Evolutionary conservation across 1,284 basidiomycete species (phyloP).

Genomic region (Boletus sp.): DNA sequence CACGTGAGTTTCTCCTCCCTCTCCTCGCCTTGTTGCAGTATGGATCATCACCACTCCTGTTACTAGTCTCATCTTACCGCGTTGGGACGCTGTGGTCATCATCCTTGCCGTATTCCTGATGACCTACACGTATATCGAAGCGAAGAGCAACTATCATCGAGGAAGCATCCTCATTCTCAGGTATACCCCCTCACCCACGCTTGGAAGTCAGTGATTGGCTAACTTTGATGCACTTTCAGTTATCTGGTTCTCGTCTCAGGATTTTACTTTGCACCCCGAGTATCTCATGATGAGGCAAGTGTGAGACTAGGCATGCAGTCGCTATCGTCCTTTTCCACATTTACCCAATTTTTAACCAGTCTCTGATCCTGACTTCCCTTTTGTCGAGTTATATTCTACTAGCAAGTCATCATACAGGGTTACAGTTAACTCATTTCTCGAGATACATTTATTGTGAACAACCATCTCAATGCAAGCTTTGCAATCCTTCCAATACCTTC

Average conservation of each 20-base stretch:
- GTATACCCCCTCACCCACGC: slow-evolving; percentile 39
- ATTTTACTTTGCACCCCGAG: slow-evolving; percentile 57
- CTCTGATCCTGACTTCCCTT: slow-evolving; percentile 21
- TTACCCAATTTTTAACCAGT: slow-evolving; percentile 9
- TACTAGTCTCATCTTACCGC: slow-evolving; percentile 90
- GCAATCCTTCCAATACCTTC: slow-evolving; percentile 57
- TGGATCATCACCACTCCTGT: background rate
- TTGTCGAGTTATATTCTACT: slow-evolving; percentile 3
- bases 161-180: slow-evolving; percentile 91
- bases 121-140: slow-evolving; percentile 99
- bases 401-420: background rate
- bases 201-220: background rate
- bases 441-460: slow-evolving; percentile 7
- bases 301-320: slow-evolving; percentile 4
- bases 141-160: slow-evolving; percentile 95
- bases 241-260: slow-evolving; percentile 60
- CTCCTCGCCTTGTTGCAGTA: slow-evolving; percentile 4
- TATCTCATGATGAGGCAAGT: slow-evolving; percentile 24
- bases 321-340: slow-evolving; percentile 3
- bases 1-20: slow-evolving; percentile 57
- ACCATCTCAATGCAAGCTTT: slow-evolving; percentile 55
- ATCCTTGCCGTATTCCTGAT: slow-evolving; percentile 95
- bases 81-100: slow-evolving; percentile 97
- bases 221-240: slow-evolving; percentile 30
- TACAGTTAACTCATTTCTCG: background rate